Evolutionary conservation across 352 stramenopile genomes (phyloP), one percentile per base, ranked within the genome.

Genomic region (Globisporangium viniferum): DNA sequence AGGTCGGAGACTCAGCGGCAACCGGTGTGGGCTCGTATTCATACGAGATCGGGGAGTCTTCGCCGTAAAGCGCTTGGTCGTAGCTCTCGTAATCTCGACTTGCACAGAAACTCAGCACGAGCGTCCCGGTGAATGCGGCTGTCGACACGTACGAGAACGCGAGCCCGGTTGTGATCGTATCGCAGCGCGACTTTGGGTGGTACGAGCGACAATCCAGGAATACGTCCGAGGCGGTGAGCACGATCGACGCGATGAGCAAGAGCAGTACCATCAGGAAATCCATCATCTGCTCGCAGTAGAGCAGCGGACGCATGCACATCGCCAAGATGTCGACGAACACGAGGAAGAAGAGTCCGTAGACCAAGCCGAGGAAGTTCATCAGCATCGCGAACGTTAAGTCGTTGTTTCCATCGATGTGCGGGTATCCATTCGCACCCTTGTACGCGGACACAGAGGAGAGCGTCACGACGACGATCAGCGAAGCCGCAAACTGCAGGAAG

Each of bases 301-400:
- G 57, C 41, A 70, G 44, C 9, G 65, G 65, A 20, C 65, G 65
- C 65, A 70, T 70, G 31, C 65, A 70, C 44, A 60, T 31, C 58
- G 33, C 46, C 29, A 70, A 10, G 44, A 70, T 58, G 41, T 70
- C 65, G 65, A 70, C 44, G 31, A 70, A 67, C 14, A 70, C 65
- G 46, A 70, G 65, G 44, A 66, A 70, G 48, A 70, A 67, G 22
- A 70, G 57, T 2, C 57, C 65, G n/a, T 67, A 70, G 31, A 70
- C 18, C 56, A 70, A 31, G 46, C 65, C 65, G 31, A 70, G 58
- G 55, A 70, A 70, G 46, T 51, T 66, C 65, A 67, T 70, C 27
- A 70, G 65, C 44, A 59, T 39, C 22, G 46, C 57, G 18, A 67
- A 70, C 33, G 59, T 59, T 57, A 70, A 22, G 33, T 70, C 65